Base-by-base conservation (phyloP, 345 rosid species). In the Melaleuca quinquenervia region DNA sequence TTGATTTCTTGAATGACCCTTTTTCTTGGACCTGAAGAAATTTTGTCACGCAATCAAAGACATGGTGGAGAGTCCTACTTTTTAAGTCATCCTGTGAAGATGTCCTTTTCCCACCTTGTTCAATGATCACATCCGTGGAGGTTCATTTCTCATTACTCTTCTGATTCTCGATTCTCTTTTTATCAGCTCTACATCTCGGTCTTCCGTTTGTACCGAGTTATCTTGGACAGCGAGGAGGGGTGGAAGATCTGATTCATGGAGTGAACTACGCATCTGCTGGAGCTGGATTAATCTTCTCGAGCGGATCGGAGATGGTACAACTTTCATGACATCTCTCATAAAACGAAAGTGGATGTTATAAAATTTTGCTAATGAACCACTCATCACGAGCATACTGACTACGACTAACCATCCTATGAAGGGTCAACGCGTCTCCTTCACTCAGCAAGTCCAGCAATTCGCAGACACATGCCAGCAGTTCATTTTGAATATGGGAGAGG, bases 211-310 rank as follows among this genome's bases (percentile, higher is more conserved):
- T 94, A 56, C 98, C 98, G 26, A 95, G 94, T 90, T 96, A 96
- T 91, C 98, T 96, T 60, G 96, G 98, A 45, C 97, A 93, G 83
- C 84, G n/a, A 52, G 98, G 96, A 83, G 84, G 85, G 82, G 88
- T 92, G 60, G 91, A 91, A 76, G 92, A 89, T 55, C 93, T 95
- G 97, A 90, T 93, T 87, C 95, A 89, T 60, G 99, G 98, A 75
- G 96, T 95, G 51, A 96, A 95, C 86, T 95, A 92, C 83, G 98
- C 99, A 58, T 95, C 97, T 56, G 98, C 99, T 26, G 97, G 92
- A 56, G 98, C 98, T 54, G 98, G 98, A 80, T 92, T 96, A 85
- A 95, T 96, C 85, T 95, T 93, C 89, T 90, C 95, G 12, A 96
- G 96, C 58, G 98, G 99, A 53, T 95, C 98, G 13, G 97, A 95